Evolutionary conservation across 164 flowering plant genomes (phyloP), one percentile per base, ranked within the genome.

Genomic region (Liquidambar formosana): DNA sequence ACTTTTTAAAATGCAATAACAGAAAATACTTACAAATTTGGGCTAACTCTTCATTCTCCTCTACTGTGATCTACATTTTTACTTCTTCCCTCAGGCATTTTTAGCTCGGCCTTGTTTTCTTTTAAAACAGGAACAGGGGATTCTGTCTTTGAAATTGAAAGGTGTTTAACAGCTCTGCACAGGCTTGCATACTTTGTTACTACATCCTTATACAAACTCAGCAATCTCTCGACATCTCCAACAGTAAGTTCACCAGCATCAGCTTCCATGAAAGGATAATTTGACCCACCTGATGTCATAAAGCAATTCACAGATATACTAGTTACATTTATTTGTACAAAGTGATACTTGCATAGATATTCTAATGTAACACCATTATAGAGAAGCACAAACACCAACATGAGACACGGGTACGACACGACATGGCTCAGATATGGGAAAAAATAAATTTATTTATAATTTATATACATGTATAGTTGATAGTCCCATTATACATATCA

Each of bases 171-270:
- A 15, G 71, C 73, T 61, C 33, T 66, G 63, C 76, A 63, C 43
- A 81, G 56, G 52, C 51, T 71, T 38, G 75, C 81, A 46, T 83
- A 81, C 68, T 73, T 85, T 1, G 71, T 57, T 18, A 85, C 86
- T 33, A 85, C 82, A 53, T 85, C 83, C 64, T 85, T 85, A 78
- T 85, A 85, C 26, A 78, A 18, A 19, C 66, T 54, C 19, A 85
- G 68, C 63, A 82, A 46, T 47, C 43, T 78, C 48, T 76, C 80
- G 56, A 85, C 85, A 74, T 85, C 85, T n/a, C 64, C 75, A 19
- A 79, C 77, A 16, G 81, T 79, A 22, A 81, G 64, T 16, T 83
- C 80, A 45, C 79, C 78, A 48, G 84, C 79, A 64, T 76, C 71
- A 33, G 72, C 77, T 26, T 81, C 82, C 82, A 85, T 81, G 49